Evolutionary conservation across 2,329 filamentous ascomycete genomes (phyloP), one percentile per base, ranked within the genome.

Genomic region (Magnaporthales sp.): DNA sequence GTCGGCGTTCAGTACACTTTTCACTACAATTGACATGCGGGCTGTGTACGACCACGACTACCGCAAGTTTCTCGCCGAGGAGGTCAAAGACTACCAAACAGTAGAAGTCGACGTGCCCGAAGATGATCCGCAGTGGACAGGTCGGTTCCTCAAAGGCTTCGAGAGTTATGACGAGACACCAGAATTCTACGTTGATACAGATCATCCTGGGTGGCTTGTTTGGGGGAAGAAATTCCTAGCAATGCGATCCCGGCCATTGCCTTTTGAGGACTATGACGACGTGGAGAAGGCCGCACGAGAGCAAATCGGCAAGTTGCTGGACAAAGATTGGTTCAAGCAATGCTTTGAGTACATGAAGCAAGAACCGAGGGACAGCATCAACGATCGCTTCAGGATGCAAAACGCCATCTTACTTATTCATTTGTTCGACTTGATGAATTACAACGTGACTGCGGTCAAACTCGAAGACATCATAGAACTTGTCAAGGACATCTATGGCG

Each of bases 191-290:
- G 88, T 98, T 62, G 95, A 99, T 74, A 86, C 88, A 66, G 94
- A 98, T 74, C 91, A 96, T 74, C 92, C 94, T 4, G 95, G 95
- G 32, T 99, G 96, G 96, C 84, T 99, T 22, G 93, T 96, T 0
- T 99, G 95, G 95, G 91, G 90, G 65, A 92, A 95, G 77, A 87
- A 84, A 32, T 94, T 98, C 81, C 89, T 88, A 15, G 95, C 90
- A 0, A 93, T 89, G 75, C 87, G 88, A 68, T 87, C 90, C 2
- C 89, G 91, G 65, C 87, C 93, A 70, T 79, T 75, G 77, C 88
- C 77, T 73, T 97, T 81, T 77, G 86, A 82, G 54, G 79, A 77
- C 61, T 99, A 95, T 72, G 95, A 99, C 72, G 88, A 91, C 15
- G 80, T 91, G 0, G 95, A 99, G 76, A 87, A 79, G 71, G 83